phyloP scores from a whole-genome alignment of 2,329 filamentous ascomycete species.

The Neurospora sp. region DNA sequence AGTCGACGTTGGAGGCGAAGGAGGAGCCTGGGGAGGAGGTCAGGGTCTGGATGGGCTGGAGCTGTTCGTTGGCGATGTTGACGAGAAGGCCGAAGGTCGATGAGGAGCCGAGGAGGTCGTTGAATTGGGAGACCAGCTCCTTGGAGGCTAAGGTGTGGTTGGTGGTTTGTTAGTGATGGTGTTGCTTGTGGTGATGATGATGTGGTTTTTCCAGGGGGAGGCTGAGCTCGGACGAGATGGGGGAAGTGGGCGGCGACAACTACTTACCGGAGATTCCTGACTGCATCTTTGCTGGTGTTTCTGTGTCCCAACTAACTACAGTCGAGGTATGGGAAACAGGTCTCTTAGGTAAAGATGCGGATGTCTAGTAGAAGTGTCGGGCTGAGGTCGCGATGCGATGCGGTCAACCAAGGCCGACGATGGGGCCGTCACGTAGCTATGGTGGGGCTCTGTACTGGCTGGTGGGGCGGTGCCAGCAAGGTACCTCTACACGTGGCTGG shows the following conservation, averaged over 20 bases:
- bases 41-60: constrained; percentile 47
- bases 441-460: too few species aligned
- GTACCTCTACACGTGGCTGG: too few species aligned
- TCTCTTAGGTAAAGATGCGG: not conserved
- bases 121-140: constrained; percentile 68
- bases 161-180: not conserved
- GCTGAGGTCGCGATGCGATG: too few species aligned
- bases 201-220: not conserved
- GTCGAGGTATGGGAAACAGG: not conserved
- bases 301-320: not conserved
- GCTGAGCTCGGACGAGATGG: not conserved
- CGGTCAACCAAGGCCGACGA: too few species aligned
- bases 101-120: constrained; percentile 50
- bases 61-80: constrained; percentile 58
- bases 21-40: constrained; percentile 42
- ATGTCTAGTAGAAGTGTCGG: not conserved
- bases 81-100: constrained; percentile 60
- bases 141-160: constrained; percentile 47
- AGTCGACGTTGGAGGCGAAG: constrained; percentile 53
- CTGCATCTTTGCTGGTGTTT: constrained; percentile 12
- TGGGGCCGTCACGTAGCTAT: too few species aligned
- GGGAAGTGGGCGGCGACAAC: too few species aligned
- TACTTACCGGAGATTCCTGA: constrained; percentile 18
- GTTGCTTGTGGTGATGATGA: too few species aligned
- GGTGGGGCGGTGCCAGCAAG: too few species aligned